Evolutionary conservation across 371 early-diverging fungal genomes (phyloP), one percentile per base, ranked within the genome.

Genomic region (Blakeslea trispora): DNA sequence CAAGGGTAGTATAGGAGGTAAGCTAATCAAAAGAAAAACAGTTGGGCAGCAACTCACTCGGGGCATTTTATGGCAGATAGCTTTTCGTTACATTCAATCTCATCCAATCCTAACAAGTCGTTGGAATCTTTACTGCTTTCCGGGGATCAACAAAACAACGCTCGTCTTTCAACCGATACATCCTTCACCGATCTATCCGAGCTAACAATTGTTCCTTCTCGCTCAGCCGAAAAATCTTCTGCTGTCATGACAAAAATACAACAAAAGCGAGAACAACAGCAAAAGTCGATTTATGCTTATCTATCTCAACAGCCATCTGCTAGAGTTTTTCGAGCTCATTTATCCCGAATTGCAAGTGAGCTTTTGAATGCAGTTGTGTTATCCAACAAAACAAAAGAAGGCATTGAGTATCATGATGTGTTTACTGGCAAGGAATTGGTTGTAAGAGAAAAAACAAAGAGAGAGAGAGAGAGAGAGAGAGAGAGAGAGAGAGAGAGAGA

Each of bases 361-460:
- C 89, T 93, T 63, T 75, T 80, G 1, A 9, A 10, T 9, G 13
- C 13, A 9, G 14, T 37, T 14, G 11, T 14, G 2, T 34, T 71
- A 64, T 24, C 63, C 68, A 5, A 53, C 72, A 14, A 88, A 19
- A 71, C 71, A 23, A 90, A 89, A 59, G 87, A 94, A 59, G 79
- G 79, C 11, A 79, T 94, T 24, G 91, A 91, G 65, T 88, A 94
- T 63, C 82, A 77, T 49, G 74, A 86, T 55, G 86, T 84, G 45
- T 94, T 94, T 63, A 77, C 77, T 39, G 96, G 94, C 45, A 77
- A 83, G 56, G 91, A 91, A 17, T 92, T 89, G 9, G 91, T 94
- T 49, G 93, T 89, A 79, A 32, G n/a, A n/a, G n/a, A n/a, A n/a
- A n/a, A n/a, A n/a, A n/a, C n/a, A n/a, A n/a, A n/a, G n/a, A n/a